Evolutionary conservation across 2,329 filamentous ascomycete genomes (phyloP).

Genomic region (Alternaria incomplexa): DNA sequence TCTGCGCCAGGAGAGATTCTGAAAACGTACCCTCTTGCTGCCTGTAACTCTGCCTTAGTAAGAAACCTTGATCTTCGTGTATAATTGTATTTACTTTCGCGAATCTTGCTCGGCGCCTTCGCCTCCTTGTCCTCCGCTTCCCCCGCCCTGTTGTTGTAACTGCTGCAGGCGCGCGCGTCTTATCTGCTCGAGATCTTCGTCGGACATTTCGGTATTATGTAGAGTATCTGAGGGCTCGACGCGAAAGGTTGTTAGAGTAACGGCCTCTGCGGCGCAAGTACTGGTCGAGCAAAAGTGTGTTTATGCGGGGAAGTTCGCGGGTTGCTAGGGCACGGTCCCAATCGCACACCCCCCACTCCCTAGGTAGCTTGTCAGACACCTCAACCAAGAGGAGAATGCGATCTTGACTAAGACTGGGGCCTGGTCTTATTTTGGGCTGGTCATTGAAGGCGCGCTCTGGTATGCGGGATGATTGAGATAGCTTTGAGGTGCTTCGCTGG

Average conservation of each 20-base stretch:
- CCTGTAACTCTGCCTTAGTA: slow-evolving; percentile 7
- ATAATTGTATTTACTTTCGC: slow-evolving; percentile 49
- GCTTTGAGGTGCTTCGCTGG: neutral
- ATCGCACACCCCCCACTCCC: neutral
- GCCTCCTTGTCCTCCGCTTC: slow-evolving; percentile 60
- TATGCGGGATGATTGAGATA: neutral
- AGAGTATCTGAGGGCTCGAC: neutral
- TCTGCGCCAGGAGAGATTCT: slow-evolving; percentile 39
- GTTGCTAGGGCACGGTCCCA: neutral
- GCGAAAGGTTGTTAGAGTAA: neutral
- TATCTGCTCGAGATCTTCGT: slow-evolving; percentile 79
- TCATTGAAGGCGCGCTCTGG: neutral
- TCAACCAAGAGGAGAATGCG: neutral
- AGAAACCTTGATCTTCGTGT: neutral
- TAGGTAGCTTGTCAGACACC: neutral
- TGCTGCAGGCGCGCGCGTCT: slow-evolving; percentile 91
- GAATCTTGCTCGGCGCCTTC: slow-evolving; percentile 65
- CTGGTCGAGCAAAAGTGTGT: slow-evolving; percentile 8
- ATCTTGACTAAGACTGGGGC: neutral
- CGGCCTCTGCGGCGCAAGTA: neutral
- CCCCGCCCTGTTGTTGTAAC: slow-evolving; percentile 73
- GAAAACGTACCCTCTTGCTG: slow-evolving; percentile 35
- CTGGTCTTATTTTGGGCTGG: neutral
- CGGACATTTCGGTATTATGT: slow-evolving; percentile 58
- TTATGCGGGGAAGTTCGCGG: slow-evolving; percentile 16